A percentile compares a stretch with the other conserved stretches of the same genome.
These are phyloP conservation scores for Leucoagaricus sp. DNA, from an alignment of 1,284 basidiomycete genomes.

Conservation along the genomic window DNA sequence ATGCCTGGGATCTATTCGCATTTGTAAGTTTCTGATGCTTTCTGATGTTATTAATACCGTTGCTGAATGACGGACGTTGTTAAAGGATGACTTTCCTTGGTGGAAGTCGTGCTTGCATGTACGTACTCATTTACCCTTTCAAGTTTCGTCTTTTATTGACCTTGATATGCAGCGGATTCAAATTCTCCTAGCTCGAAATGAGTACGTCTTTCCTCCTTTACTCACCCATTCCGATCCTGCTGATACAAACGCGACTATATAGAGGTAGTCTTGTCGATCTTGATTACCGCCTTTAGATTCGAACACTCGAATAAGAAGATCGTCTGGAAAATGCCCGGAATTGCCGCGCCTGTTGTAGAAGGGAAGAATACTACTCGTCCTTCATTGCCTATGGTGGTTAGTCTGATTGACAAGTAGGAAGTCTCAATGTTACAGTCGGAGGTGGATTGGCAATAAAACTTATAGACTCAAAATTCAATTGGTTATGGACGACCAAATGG, in stretches of 20 bases:
- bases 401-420: not conserved
- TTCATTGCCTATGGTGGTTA: not conserved
- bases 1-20: no score
- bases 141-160: not conserved
- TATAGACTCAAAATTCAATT: no score
- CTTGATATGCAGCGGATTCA: slow-evolving; percentile 18
- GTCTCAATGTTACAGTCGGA: no score
- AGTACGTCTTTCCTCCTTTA: slow-evolving; percentile 21
- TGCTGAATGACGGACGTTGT: not conserved
- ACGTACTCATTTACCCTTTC: not conserved
- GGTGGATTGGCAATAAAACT: no score
- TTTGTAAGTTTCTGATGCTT: slow-evolving; percentile 8
- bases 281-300: slow-evolving; percentile 2
- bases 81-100: slow-evolving; percentile 19
- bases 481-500: no score
- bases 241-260: no score
- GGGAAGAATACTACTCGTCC: not conserved
- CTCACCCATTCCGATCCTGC: no score
- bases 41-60: no score
- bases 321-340: slow-evolving; percentile 4
- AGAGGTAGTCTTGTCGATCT: slow-evolving; percentile 11
- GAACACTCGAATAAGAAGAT: not conserved
- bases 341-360: not conserved
- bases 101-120: slow-evolving; percentile 19
- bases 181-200: slow-evolving; percentile 23